Percentiles rank a stretch among this genome's conserved stretches.
Conservation (phyloP, 1,284 basidiomycete genomes). For the Mycena citricolor region DNA sequence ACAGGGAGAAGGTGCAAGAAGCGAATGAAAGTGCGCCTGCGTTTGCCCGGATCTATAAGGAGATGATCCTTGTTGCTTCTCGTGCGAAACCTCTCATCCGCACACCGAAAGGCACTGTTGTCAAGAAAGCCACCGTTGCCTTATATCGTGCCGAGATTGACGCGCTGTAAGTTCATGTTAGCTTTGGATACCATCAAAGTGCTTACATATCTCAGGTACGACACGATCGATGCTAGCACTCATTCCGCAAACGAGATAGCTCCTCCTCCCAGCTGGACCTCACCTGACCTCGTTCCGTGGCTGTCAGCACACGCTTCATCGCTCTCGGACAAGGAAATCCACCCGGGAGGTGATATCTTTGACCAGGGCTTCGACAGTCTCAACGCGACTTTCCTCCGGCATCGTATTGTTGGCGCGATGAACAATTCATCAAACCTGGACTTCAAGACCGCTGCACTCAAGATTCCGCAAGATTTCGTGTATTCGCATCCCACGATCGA, state of each 20-base stretch:
- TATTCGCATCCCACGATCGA: constrained; percentile 35
- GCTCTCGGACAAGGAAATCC: constrained; percentile 23
- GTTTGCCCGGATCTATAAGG: constrained; percentile 36
- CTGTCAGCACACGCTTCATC: constrained; percentile 15
- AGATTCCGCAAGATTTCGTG: constrained; percentile 31
- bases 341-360: constrained; percentile 33
- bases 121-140: constrained; percentile 28
- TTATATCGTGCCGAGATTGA: constrained; percentile 31
- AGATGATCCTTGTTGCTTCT: constrained; percentile 30
- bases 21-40: constrained; percentile 33
- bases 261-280: constrained; percentile 1
- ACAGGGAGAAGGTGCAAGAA: constrained; percentile 31
- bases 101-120: constrained; percentile 31
- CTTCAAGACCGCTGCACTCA: neutral
- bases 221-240: neutral
- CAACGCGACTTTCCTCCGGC: constrained; percentile 37
- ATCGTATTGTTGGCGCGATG: constrained; percentile 34
- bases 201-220: constrained; percentile 1
- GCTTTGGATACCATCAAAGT: too few relatives aligned
- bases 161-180: constrained; percentile 21
- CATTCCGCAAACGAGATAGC: neutral
- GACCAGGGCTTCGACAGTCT: constrained; percentile 42
- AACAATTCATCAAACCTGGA: constrained; percentile 6
- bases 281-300: constrained; percentile 1
- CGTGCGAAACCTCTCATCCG: constrained; percentile 29